Base-by-base conservation (phyloP, 2,329 filamentous ascomycete genomes). In the Paecilomyces fulvus region DNA sequence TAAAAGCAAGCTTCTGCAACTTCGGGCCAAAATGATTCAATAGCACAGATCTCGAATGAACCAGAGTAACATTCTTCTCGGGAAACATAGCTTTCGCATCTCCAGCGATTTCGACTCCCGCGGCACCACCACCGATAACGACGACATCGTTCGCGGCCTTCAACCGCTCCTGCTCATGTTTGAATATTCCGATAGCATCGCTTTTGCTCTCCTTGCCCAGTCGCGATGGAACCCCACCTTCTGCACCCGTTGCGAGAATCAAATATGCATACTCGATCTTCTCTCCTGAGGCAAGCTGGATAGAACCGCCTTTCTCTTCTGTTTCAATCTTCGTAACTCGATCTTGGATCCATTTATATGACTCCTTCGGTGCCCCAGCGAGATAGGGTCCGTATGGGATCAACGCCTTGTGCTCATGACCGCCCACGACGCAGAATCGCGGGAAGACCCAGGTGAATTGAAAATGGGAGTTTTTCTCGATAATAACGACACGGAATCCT, bases 391-490 rank as follows among this genome's bases (percentile, higher is more conserved):
- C 75, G 58, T 84, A 86, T 0, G 84, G 83, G 49, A 86, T 80
- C 59, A 86, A 85, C 0, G 81, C 81, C 62, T 81, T 81, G 56
- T 80, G 67, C 59, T 85, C 83, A 51, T 83, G 79, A 20, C 77
- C 78, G n/a, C 73, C 67, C 4, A 81, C 71, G 12, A 85, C 82
- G 46, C 77, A 80, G 64, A 80, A 84, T 3, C 83, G 76, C 0
- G 84, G 83, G 37, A 86, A 76, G 11, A 79, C 77, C 76, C 82
- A 86, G 0, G 80, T 80, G 62, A 81, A 84, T 60, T 85, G 79
- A 65, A 85, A 83, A 66, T 85, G 83, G 3, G 76, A 78, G 64
- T 83, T 82, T 50, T 79, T 80, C 66, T 87, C 83, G 28, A 86
- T 65, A 3, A 86, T 70, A 0, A 85, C 70, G 3, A 84, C 77